Conservation (phyloP, 1,284 basidiomycete species). For the Trametes polyzona region DNA sequence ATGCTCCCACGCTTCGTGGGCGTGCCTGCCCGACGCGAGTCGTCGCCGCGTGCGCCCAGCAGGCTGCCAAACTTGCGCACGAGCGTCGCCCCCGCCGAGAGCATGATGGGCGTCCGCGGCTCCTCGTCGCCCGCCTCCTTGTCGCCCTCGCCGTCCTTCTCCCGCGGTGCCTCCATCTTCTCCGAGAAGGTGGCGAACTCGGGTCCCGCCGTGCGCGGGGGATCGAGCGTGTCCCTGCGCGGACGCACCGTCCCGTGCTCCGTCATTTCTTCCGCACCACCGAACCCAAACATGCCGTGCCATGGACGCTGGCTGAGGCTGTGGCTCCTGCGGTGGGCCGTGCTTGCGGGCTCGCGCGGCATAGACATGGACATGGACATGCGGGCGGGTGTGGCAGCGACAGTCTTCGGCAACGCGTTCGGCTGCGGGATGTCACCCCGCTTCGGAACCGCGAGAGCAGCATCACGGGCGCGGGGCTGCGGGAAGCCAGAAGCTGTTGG, state of each 20-base stretch:
- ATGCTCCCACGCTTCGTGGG: constrained; percentile 54
- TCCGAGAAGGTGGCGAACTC: constrained; percentile 56
- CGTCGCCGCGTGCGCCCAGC: constrained; percentile 51
- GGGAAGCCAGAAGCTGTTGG: constrained; percentile 61
- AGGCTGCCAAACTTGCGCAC: constrained; percentile 76
- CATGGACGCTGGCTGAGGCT: constrained; percentile 75
- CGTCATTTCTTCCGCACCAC: constrained; percentile 39
- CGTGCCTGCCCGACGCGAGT: constrained; percentile 43
- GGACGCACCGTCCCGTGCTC: constrained; percentile 43
- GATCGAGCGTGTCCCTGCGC: constrained; percentile 38
- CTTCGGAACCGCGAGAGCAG: constrained; percentile 30
- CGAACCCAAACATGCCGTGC: constrained; percentile 54
- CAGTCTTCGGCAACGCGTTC: constrained; percentile 27
- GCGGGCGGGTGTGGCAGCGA: constrained; percentile 35
- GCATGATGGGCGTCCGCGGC: constrained; percentile 38
- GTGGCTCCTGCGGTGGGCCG: constrained; percentile 73
- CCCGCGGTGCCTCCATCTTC: constrained; percentile 36
- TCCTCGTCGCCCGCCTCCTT: constrained; percentile 34
- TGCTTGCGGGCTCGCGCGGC: constrained; percentile 67
- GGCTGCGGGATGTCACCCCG: constrained; percentile 5
- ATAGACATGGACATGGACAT: constrained; percentile 39
- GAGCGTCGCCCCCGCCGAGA: constrained; percentile 66
- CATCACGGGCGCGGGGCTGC: constrained; percentile 65
- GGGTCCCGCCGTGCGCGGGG: constrained; percentile 61
- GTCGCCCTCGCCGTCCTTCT: constrained; percentile 31